Percentiles rank a stretch among this genome's conserved stretches.
These are phyloP conservation scores for Termitomyces titanicus DNA, from an alignment of 768 basidiomycete species.

Conservation along the genomic window DNA sequence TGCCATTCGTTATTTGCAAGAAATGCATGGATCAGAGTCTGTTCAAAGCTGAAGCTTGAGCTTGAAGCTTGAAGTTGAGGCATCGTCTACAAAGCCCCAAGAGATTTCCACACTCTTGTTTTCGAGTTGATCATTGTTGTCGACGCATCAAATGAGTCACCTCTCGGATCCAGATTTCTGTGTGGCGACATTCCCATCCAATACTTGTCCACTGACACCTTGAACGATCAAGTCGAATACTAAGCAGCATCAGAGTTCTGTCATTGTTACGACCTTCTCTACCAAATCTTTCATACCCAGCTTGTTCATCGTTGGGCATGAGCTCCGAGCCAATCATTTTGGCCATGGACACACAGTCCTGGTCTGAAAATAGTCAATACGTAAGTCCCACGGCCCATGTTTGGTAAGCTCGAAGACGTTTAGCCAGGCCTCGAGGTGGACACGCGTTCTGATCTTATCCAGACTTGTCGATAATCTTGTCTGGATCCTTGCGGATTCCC, in stretches of 20 bases:
- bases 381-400: conserved; percentile 17
- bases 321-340: no score
- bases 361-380: not conserved
- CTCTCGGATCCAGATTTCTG: no score
- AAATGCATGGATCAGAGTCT: no score
- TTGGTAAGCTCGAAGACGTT: conserved; percentile 13
- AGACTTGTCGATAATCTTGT: conserved; percentile 30
- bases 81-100: no score
- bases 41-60: no score
- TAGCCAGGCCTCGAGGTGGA: conserved; percentile 35
- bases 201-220: not conserved
- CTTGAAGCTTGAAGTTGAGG: no score
- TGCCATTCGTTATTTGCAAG: no score
- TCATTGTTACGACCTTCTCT: not conserved
- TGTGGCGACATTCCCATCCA: no score
- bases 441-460: conserved; percentile 51
- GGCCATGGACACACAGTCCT: no score
- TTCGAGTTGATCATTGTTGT: no score
- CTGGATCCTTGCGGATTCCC: conserved; percentile 21
- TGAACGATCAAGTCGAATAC: not conserved
- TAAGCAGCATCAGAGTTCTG: not conserved
- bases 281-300: not conserved
- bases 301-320: not conserved
- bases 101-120: no score
- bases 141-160: no score